Base-by-base conservation (phyloP, 352 stramenopile genomes). In the Phytopythium litorale region DNA sequence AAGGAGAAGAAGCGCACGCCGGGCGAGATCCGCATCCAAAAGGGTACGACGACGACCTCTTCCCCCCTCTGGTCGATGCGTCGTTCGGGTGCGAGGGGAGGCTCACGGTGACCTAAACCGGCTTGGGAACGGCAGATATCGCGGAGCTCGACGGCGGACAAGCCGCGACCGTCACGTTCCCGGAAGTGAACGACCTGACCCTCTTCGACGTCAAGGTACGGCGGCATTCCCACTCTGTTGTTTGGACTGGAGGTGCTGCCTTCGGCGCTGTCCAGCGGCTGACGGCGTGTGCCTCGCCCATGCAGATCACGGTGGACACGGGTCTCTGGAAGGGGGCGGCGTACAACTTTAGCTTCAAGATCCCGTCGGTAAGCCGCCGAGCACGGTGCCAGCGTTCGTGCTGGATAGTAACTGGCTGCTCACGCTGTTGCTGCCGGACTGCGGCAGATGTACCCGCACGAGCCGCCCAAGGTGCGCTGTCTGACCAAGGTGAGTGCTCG, bases 1-100 rank as follows among this genome's bases (percentile, higher is more conserved):
- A 96, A 94, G 67, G 83, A 92, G 63, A 95, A 96, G 79, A 94
- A 98, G 72, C 91, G 96, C 64, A 98, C 91, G 68, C 97, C 97
- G 7, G 97, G 96, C 68, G 97, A 99, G 79, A 98, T 99, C 77
- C 90, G 97, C 53, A 99, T 99, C 73, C 97, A 99, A 76, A 99
- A 99, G 94, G 97, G 95, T 98, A 51, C 35, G 48, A 6, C 15
- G 11, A 2, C 5, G 12, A 12, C 5, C 2, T 18, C 38, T 45
- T n/a, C n/a, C 11, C n/a, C n/a, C 42, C n/a, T 11, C 7, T 25
- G 19, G 38, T 45, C 38, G 15, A 5, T 12, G n/a, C 16, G 38
- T 18, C 16, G 46, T 19, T 56, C 12, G 42, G 4, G n/a, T 67
- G 15, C 0, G 0, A 9, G 43, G 12, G 13, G 7, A 25, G 53